Conservation (phyloP, 2,329 filamentous ascomycete species). For the Cytospora mali region DNA sequence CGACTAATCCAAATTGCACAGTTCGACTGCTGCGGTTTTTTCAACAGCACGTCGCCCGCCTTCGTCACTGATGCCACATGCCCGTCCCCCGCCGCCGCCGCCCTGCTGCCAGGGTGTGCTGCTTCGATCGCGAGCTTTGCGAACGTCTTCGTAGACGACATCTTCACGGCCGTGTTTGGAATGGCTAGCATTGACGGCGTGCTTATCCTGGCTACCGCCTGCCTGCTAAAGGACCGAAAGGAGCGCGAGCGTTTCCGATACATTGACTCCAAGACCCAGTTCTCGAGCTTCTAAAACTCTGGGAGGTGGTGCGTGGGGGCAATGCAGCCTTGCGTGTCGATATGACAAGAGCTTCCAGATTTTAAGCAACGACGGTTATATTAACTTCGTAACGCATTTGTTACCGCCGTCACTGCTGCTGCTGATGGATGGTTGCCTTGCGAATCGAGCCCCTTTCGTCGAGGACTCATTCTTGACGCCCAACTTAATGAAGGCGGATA, state of each 20-base stretch:
- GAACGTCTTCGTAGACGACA: conserved; percentile 71
- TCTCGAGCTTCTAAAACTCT: conserved; percentile 47
- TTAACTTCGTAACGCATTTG: background rate
- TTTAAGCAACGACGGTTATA: background rate
- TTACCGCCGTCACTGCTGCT: background rate
- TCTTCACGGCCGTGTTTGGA: conserved; percentile 80
- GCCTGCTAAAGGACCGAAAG: conserved; percentile 78
- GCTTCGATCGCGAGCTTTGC: conserved; percentile 67
- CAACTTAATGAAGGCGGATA: background rate
- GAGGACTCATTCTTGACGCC: background rate
- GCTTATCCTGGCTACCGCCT: conserved; percentile 71
- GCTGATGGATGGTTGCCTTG: background rate
- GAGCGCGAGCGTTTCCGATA: conserved; percentile 77
- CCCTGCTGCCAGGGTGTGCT: conserved; percentile 70
- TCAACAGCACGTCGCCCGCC: conserved; percentile 70
- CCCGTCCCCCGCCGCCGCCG: conserved; percentile 69
- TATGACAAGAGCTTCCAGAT: background rate
- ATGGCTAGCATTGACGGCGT: conserved; percentile 73
- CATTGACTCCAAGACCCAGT: conserved; percentile 77
- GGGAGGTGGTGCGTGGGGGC: background rate
- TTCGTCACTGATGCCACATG: conserved; percentile 72
- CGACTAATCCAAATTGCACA: conserved; percentile 42
- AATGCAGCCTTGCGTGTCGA: background rate
- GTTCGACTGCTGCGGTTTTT: conserved; percentile 82
- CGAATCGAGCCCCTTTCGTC: background rate